Base-by-base conservation (phyloP, 148 eudicot species). In the Suaeda aralocaspica region DNA sequence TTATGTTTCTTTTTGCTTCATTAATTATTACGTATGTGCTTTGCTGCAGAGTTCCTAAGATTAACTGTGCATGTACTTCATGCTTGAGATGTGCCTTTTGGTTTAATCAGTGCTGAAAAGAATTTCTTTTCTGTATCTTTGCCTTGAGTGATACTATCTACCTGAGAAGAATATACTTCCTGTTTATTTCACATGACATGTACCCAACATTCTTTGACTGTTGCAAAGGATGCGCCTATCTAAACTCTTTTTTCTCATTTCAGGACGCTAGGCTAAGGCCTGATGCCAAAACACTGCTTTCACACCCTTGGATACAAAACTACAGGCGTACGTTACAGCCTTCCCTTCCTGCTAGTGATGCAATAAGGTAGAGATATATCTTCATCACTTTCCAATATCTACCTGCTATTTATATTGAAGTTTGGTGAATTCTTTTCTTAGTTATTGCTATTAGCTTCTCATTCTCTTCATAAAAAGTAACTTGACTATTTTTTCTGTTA, bases 221-320 rank as follows among this genome's bases (percentile, higher is more conserved):
- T 8, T 36, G 41, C 41, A 36, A 36, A 3, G 5, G 41, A 59
- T 29, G 57, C 48, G 11, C 42, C 21, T 71, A 30, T 19, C 18
- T 31, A 67, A 30, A 57, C 29, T 58, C 33, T 31, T 30, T 67
- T 49, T 67, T 21, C 76, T 51, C 84, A 52, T 81, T 83, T 78
- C 85, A 95, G 99, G 96, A 95, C 85, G 97, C 99, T 74, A 86
- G 96, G 74, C 93, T 86, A 76, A 91, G 99, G 82, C 97, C 97
- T 75, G 99, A 91, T 81, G 99, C 99, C 30, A 95, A 87, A 83
- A 88, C 88, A 48, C 72, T 95, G 78, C 97, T 95, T 80, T 89
- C 91, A 48, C 99, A 95, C 78, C 85, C 96, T 42, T 95, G 99
- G 99, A 95, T 95, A 64, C 91, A 80, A 70, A 93, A 89, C 73